Evolutionary conservation across 2,329 filamentous ascomycete genomes (phyloP).

Genomic region (Phaeosphaeriaceae sp.): DNA sequence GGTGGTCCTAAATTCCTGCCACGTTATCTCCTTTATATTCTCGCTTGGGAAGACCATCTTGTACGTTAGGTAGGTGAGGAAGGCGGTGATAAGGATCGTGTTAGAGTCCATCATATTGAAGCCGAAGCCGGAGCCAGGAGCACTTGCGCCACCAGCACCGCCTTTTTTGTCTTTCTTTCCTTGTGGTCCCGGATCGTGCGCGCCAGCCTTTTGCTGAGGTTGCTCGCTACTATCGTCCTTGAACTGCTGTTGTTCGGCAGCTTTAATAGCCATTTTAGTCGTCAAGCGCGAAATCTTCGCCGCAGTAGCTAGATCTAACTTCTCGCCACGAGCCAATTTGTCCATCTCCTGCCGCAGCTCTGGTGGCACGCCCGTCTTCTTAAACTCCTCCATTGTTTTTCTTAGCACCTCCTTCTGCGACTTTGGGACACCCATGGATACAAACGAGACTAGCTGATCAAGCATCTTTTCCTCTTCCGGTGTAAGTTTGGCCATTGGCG

Average conservation of each 20-base stretch:
- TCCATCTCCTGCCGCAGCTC: constrained; percentile 71
- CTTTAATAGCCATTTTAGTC: constrained; percentile 61
- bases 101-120: constrained; percentile 60
- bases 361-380: constrained; percentile 70
- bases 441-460: constrained; percentile 60
- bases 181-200: constrained; percentile 30
- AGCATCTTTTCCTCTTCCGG: constrained; percentile 64
- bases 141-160: constrained; percentile 19
- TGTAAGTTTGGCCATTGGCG: constrained; percentile 55
- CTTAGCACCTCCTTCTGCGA: constrained; percentile 67
- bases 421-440: constrained; percentile 66
- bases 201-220: constrained; percentile 52
- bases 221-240: constrained; percentile 34
- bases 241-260: constrained; percentile 48
- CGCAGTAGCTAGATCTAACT: constrained; percentile 61
- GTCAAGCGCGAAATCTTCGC: constrained; percentile 66
- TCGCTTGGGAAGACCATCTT: constrained; percentile 70
- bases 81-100: constrained; percentile 62
- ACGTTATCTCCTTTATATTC: constrained; percentile 82
- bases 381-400: constrained; percentile 66
- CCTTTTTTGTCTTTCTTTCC: constrained; percentile 7
- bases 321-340: constrained; percentile 57
- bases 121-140: constrained; percentile 22
- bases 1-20: constrained; percentile 92
- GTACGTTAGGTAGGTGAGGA: constrained; percentile 66